Percentiles rank a stretch among this genome's conserved stretches.
phyloP scores from a whole-genome alignment of 345 rosid genomes.

The Streptanthus diversifolius region DNA sequence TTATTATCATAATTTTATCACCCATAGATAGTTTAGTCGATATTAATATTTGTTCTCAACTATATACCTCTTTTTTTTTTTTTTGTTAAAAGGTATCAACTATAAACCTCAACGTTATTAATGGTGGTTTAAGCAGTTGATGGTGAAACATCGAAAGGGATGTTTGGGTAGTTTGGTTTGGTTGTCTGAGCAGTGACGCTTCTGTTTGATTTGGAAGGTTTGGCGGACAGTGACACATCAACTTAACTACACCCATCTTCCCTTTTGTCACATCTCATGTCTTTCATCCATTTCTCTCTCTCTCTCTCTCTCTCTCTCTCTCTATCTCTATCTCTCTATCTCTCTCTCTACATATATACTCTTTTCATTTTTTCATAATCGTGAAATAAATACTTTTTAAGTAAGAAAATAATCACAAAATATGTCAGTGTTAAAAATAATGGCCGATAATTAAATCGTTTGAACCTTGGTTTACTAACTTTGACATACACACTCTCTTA shows the following conservation, averaged over 20 bases:
- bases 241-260: constrained; percentile 31
- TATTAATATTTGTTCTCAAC: background rate
- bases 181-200: constrained; percentile 37
- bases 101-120: too few species aligned
- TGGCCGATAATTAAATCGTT: background rate
- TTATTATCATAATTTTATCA: background rate
- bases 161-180: constrained; percentile 30
- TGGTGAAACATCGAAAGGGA: constrained; percentile 29
- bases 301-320: too few species aligned
- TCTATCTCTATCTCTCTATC: background rate
- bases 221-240: constrained; percentile 35
- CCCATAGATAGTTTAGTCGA: background rate
- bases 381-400: background rate
- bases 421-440: background rate
- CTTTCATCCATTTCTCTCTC: constrained; percentile 18
- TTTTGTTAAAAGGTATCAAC: too few species aligned
- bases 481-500: background rate
- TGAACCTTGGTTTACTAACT: background rate
- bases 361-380: background rate
- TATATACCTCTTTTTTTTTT: too few species aligned
- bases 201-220: constrained; percentile 35
- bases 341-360: background rate
- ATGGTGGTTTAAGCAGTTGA: constrained; percentile 22
- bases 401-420: background rate
- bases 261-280: constrained; percentile 37